Evolutionary conservation across 805 yeast genomes (phyloP).

Genomic region (Kazachstania viticola): DNA sequence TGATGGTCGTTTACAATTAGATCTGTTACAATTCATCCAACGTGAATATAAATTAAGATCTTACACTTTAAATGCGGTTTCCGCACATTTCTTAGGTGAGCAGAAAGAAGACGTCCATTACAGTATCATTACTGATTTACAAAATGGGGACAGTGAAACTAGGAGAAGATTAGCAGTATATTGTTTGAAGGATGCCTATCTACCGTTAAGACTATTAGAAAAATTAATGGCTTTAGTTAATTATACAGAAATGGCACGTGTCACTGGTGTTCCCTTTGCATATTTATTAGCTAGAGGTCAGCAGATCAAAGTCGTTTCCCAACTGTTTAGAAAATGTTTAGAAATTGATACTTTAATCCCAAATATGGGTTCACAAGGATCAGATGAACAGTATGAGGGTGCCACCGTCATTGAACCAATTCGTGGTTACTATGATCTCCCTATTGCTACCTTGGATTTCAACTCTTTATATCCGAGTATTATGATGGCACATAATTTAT

Average conservation of each 20-base stretch:
- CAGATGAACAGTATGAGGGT: slow-evolving; percentile 94
- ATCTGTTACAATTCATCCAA: slow-evolving; percentile 82
- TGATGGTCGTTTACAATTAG: slow-evolving; percentile 93
- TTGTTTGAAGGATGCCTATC: slow-evolving; percentile 90
- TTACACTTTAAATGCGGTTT: slow-evolving; percentile 88
- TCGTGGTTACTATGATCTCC: slow-evolving; percentile 92
- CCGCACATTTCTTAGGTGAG: slow-evolving; percentile 86
- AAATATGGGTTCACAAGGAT: slow-evolving; percentile 66
- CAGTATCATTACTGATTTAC: slow-evolving; percentile 88
- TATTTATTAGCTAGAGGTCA: slow-evolving; percentile 86
- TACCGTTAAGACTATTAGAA: slow-evolving; percentile 79
- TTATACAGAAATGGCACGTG: slow-evolving; percentile 98
- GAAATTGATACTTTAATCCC: slow-evolving; percentile 84
- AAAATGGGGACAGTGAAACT: slow-evolving; percentile 84
- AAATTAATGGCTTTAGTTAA: slow-evolving; percentile 94
- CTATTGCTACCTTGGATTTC: slow-evolving; percentile 96
- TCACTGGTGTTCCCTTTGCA: slow-evolving; percentile 95
- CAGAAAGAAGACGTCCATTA: slow-evolving; percentile 98
- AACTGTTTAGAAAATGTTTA: slow-evolving; percentile 83
- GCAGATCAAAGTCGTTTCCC: slow-evolving; percentile 94
- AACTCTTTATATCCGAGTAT: slow-evolving; percentile 95
- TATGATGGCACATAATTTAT: slow-evolving; percentile 97
- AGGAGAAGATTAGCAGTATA: slow-evolving; percentile 93
- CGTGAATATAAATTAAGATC: slow-evolving; percentile 92
- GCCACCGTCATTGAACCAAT: slow-evolving; percentile 97